These are phyloP conservation scores for Ulvella scutata DNA, from an alignment of 139 green algal species.

Conservation along the genomic window DNA sequence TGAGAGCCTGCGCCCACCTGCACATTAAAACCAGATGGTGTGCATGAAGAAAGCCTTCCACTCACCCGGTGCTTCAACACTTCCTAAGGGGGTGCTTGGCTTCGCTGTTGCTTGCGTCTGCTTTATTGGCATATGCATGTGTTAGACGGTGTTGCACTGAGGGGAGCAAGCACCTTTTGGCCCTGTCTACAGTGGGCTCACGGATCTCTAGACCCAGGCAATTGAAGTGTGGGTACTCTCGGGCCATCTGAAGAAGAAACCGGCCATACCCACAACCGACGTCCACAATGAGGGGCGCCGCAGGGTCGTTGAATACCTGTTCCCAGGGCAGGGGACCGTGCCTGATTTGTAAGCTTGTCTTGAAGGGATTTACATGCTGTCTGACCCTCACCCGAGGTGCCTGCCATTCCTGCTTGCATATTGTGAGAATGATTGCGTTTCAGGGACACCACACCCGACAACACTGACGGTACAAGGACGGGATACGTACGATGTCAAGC, in stretches of 20 bases:
- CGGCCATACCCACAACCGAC: conserved; percentile 67
- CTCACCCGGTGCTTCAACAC: too few species aligned
- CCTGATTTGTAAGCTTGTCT: conserved; percentile 18
- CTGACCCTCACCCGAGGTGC: conserved; percentile 35
- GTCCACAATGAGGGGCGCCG: conserved; percentile 56
- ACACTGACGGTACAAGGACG: too few species aligned
- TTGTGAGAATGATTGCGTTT: too few species aligned
- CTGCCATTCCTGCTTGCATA: conserved; percentile 2
- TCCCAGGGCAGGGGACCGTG: conserved; percentile 29
- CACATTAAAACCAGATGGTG: too few species aligned
- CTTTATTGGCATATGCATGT: too few species aligned
- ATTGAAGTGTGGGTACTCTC: conserved; percentile 25
- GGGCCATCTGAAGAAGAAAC: conserved; percentile 31
- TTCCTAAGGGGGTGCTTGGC: too few species aligned
- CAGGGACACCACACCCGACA: too few species aligned
- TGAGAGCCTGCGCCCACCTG: conserved; percentile 41
- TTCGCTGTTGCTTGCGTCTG: too few species aligned
- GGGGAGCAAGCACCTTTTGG: too few species aligned
- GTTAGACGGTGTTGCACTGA: too few species aligned
- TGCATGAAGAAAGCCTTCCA: too few species aligned
- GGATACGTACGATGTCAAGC: too few species aligned
- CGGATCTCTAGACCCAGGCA: conserved; percentile 75
- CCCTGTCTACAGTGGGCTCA: conserved; percentile 43
- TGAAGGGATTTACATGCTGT: conserved; percentile 75
- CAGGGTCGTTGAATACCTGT: conserved; percentile 22